Percentiles rank a stretch among this genome's conserved stretches.
These are phyloP conservation scores for Quercus mongolica DNA, from an alignment of 306 rosid genomes.

Conservation along the genomic window DNA sequence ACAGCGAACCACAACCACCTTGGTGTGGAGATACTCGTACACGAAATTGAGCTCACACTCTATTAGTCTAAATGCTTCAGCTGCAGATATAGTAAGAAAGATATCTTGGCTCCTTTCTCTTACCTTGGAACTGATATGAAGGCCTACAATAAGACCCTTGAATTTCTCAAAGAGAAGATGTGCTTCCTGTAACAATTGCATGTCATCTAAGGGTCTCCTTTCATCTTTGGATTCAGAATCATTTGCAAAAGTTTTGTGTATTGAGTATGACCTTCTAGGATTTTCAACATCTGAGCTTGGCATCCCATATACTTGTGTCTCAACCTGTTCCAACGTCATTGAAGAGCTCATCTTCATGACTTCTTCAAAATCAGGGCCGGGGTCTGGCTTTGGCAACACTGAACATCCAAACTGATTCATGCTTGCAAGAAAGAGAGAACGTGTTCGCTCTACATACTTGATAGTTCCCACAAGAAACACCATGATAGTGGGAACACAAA, in stretches of 20 bases:
- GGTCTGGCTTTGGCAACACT: not conserved
- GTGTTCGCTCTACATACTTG: constrained; percentile 30
- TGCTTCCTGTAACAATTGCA: not conserved
- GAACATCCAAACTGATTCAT: constrained; percentile 21
- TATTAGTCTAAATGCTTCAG: not conserved
- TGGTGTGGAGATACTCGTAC: constrained; percentile 2
- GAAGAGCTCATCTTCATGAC: not conserved
- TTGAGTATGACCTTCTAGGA: accelerated
- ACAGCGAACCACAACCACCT: not conserved
- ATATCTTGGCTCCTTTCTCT: not conserved
- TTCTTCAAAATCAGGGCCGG: constrained; percentile 32
- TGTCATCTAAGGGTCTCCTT: no score
- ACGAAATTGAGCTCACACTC: constrained; percentile 5
- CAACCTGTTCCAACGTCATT: not conserved
- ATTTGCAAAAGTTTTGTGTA: no score
- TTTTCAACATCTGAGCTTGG: no score
- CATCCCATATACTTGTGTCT: no score
- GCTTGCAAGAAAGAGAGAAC: constrained; percentile 27
- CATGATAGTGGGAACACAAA: constrained; percentile 7
- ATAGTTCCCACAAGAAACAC: constrained; percentile 23
- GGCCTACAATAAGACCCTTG: not conserved
- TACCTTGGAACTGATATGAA: not conserved
- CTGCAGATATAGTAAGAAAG: not conserved
- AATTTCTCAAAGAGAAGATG: not conserved
- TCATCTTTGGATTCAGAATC: no score